Conservation (phyloP, 2,329 filamentous ascomycete genomes). For the Stagonosporopsis rhizophila region DNA sequence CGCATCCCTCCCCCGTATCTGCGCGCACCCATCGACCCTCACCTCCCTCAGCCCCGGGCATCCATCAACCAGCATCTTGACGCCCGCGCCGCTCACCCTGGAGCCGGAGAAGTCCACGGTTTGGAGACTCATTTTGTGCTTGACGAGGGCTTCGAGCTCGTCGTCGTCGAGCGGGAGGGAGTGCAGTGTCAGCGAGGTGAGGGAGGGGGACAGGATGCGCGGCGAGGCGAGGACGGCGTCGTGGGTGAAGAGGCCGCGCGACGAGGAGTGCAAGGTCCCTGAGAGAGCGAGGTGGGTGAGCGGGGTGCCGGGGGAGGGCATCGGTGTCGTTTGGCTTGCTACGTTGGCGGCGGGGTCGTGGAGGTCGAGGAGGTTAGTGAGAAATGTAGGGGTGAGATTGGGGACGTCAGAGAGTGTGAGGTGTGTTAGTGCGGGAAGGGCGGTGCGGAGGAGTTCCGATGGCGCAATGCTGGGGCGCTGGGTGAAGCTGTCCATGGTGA, state of each 20-base stretch:
- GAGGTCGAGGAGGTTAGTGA: slow-evolving; percentile 25
- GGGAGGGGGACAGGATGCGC: slow-evolving; percentile 32
- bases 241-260: slow-evolving; percentile 13
- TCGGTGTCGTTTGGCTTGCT: no score
- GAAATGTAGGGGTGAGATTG: slow-evolving; percentile 2
- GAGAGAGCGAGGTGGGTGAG: slow-evolving; percentile 15
- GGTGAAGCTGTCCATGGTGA: slow-evolving; percentile 15
- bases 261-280: slow-evolving; percentile 2
- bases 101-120: slow-evolving; percentile 48
- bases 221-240: slow-evolving; percentile 14
- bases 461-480: no score
- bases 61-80: slow-evolving; percentile 48
- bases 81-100: slow-evolving; percentile 50
- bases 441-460: neutral
- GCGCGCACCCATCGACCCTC: slow-evolving; percentile 44
- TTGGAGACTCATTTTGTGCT: no score
- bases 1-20: slow-evolving; percentile 49
- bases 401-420: slow-evolving; percentile 25
- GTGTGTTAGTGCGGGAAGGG: slow-evolving; percentile 26
- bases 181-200: slow-evolving; percentile 27
- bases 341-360: neutral
- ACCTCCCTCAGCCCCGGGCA: slow-evolving; percentile 39
- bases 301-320: neutral
- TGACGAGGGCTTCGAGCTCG: slow-evolving; percentile 38
- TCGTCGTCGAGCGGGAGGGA: slow-evolving; percentile 38